Conservation (phyloP, 768 basidiomycete species). For the Rubroboletus satanas region DNA sequence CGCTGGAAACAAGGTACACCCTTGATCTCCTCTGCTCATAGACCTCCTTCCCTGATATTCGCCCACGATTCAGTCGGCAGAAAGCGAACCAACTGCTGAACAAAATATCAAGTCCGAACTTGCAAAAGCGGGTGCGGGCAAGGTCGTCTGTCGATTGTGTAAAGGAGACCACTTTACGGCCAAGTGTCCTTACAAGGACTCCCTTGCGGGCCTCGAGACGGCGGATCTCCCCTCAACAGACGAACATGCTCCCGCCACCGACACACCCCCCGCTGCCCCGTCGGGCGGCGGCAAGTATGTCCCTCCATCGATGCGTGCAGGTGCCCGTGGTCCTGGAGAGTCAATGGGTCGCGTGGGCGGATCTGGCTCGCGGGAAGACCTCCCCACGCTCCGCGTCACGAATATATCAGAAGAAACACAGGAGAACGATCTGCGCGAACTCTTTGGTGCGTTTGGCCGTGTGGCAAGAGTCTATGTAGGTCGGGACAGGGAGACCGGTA, state of each 20-base stretch:
- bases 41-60: background rate
- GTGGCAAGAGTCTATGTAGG: constrained; percentile 92
- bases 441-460: constrained; percentile 83
- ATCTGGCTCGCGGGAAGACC: constrained; percentile 71
- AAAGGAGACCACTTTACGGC: constrained; percentile 98
- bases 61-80: constrained; percentile 43
- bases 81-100: constrained; percentile 63
- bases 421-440: constrained; percentile 88
- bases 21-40: background rate
- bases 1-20: constrained; percentile 56
- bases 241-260: constrained; percentile 36
- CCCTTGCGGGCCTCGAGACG: constrained; percentile 71
- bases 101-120: constrained; percentile 64
- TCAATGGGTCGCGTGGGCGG: constrained; percentile 52
- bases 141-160: constrained; percentile 89
- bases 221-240: constrained; percentile 39
- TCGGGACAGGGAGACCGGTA: constrained; percentile 88
- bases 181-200: constrained; percentile 97
- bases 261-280: constrained; percentile 30
- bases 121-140: constrained; percentile 74
- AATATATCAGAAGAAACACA: constrained; percentile 95
- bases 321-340: constrained; percentile 67
- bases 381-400: constrained; percentile 94
- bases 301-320: constrained; percentile 85
- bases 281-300: constrained; percentile 84